A percentile compares a stretch with the other conserved stretches of the same genome.
Evolutionary conservation across 805 yeast species (phyloP).

Genomic region (Schwanniomyces polymorphus): DNA sequence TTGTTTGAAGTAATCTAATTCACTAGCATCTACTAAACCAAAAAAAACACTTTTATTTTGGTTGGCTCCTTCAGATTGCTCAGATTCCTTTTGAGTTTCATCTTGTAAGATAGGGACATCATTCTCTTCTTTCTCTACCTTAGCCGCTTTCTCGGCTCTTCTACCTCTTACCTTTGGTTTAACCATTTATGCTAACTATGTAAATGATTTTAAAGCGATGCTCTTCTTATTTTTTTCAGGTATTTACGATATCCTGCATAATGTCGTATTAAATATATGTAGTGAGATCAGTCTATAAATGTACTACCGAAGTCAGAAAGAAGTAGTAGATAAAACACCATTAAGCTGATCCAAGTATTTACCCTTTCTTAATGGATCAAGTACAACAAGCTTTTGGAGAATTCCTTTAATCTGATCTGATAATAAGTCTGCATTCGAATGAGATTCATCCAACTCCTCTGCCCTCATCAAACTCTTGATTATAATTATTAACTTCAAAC

Average conservation of each 20-base stretch:
- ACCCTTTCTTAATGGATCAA: slow-evolving; percentile 67
- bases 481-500: slow-evolving; percentile 60
- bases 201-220: background rate
- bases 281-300: too few relatives aligned
- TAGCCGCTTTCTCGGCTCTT: slow-evolving; percentile 33
- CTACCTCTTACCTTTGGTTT: slow-evolving; percentile 39
- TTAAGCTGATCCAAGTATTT: slow-evolving; percentile 50
- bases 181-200: slow-evolving; percentile 8
- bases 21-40: slow-evolving; percentile 83
- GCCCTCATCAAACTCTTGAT: slow-evolving; percentile 33
- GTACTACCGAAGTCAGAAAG: background rate
- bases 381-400: slow-evolving; percentile 44
- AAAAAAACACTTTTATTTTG: slow-evolving; percentile 48
- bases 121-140: slow-evolving; percentile 11
- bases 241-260: background rate
- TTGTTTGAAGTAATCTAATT: slow-evolving; percentile 87
- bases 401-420: slow-evolving; percentile 31
- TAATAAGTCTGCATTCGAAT: slow-evolving; percentile 7
- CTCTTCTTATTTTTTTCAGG: slow-evolving; percentile 4
- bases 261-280: too few relatives aligned
- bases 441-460: slow-evolving; percentile 3
- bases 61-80: slow-evolving; percentile 5
- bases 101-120: background rate
- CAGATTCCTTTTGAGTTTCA: slow-evolving; percentile 2
- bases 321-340: slow-evolving; percentile 6